Base-by-base conservation (phyloP, 306 rosid genomes). In the Ammopiptanthus mongolicus region DNA sequence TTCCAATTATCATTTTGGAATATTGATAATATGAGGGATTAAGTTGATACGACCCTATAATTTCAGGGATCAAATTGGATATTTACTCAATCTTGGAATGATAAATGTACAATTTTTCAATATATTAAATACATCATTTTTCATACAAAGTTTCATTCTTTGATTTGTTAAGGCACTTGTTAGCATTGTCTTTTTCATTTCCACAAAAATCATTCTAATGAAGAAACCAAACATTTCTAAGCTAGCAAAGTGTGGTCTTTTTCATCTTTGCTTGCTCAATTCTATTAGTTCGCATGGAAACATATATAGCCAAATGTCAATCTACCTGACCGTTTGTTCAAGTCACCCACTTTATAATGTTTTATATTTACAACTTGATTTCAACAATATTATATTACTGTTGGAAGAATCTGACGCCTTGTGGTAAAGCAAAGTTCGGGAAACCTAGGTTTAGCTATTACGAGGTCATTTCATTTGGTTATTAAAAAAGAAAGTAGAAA, bases 241-340 rank as follows among this genome's bases (percentile, higher is more conserved):
- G 13, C 23, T 2, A 25, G 28, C 1, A 13, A 6, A 39, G n/a
- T 23, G 22, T 13, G 21, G n/a, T 58, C 21, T 7, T 65, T 65
- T 18, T 18, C 18, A 6, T 33, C 21, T 25, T 44, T 14, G 22
- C 17, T 6, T 42, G 34, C 42, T 36, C 42, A 47, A 41, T 11
- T 67, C 6, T 0, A 5, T 2, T 39, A 6, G 23, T 3, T 22
- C 3, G 39, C 53, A 19, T 46, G 42, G 50, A 52, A 61, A 55
- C n/a, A n/a, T 28, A 55, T 29, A 11, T 13, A 3, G 55, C 63
- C 77, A 71, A 57, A 42, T 76, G 70, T 84, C 57, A 42, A 42
- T 33, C 41, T 44, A 58, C 65, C 65, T 6, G 63, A 69, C 86
- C 61, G 57, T 39, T 67, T 36, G 55, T 37, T 75, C 57, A 62